These are phyloP conservation scores for Talaromyces stipitatus DNA, from an alignment of 495 filamentous ascomycete species.

Conservation along the genomic window DNA sequence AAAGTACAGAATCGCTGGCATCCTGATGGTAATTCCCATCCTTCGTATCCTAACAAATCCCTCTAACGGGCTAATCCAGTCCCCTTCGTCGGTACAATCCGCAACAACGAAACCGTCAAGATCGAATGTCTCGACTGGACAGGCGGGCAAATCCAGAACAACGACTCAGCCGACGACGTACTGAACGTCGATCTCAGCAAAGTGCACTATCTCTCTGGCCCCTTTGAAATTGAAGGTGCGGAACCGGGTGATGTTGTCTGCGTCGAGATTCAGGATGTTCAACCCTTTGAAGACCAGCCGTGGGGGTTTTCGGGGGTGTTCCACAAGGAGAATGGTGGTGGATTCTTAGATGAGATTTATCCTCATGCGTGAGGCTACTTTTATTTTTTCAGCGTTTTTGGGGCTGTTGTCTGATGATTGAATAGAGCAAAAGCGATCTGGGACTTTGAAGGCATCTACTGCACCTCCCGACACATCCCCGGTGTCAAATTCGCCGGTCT, in stretches of 20 bases:
- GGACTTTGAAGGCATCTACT: slow-evolving; percentile 96
- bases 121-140: slow-evolving; percentile 92
- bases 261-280: slow-evolving; percentile 94
- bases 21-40: slow-evolving; percentile 3
- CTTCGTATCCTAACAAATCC: not conserved
- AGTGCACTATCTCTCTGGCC: slow-evolving; percentile 84
- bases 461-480: slow-evolving; percentile 84
- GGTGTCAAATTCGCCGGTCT: slow-evolving; percentile 83
- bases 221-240: slow-evolving; percentile 83
- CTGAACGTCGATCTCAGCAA: slow-evolving; percentile 76
- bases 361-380: slow-evolving; percentile 56
- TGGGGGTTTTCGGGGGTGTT: slow-evolving; percentile 95
- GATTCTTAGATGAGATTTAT: slow-evolving; percentile 86
- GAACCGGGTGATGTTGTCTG: slow-evolving; percentile 81
- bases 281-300: slow-evolving; percentile 77
- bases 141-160: slow-evolving; percentile 83
- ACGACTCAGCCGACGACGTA: slow-evolving; percentile 85
- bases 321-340: slow-evolving; percentile 75
- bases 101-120: slow-evolving; percentile 83
- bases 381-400: not conserved
- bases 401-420: not conserved
- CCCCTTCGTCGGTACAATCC: slow-evolving; percentile 66
- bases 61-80: slow-evolving; percentile 38
- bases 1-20: not conserved
- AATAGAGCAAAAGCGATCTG: slow-evolving; percentile 86